These are phyloP conservation scores for Aspergillus taichungensis DNA, from an alignment of 495 filamentous ascomycete genomes.

Conservation along the genomic window DNA sequence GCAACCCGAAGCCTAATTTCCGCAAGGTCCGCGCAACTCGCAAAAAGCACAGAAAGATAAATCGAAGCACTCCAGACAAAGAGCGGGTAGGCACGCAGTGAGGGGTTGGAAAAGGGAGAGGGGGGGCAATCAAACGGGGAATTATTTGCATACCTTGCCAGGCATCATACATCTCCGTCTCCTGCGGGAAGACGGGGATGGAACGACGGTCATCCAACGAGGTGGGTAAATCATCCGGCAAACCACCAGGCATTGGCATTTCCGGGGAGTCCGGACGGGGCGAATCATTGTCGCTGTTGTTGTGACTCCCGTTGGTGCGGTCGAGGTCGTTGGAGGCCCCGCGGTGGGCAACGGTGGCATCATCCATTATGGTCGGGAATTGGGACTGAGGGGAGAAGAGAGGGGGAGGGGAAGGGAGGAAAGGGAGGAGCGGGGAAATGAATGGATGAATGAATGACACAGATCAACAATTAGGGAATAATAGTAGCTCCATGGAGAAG, in stretches of 20 bases:
- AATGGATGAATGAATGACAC: no score
- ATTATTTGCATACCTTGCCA: conserved; percentile 71
- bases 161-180: conserved; percentile 97
- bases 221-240: conserved; percentile 82
- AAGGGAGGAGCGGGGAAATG: conserved; percentile 1
- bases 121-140: conserved; percentile 1
- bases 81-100: background rate
- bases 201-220: conserved; percentile 81
- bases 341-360: conserved; percentile 25
- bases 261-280: conserved; percentile 8
- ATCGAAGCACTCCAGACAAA: no score
- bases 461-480: no score
- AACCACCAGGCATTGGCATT: conserved; percentile 31
- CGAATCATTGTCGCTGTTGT: conserved; percentile 8
- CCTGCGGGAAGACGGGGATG: conserved; percentile 47
- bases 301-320: conserved; percentile 10
- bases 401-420: background rate
- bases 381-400: background rate
- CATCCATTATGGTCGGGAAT: conserved; percentile 22
- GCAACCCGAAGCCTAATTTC: no score
- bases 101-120: background rate
- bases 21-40: no score
- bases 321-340: conserved; percentile 29
- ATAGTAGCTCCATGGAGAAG: no score
- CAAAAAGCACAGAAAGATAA: no score